These are phyloP conservation scores for Cinnamomum micranthum DNA, from an alignment of 164 flowering plant genomes.

Conservation along the genomic window DNA sequence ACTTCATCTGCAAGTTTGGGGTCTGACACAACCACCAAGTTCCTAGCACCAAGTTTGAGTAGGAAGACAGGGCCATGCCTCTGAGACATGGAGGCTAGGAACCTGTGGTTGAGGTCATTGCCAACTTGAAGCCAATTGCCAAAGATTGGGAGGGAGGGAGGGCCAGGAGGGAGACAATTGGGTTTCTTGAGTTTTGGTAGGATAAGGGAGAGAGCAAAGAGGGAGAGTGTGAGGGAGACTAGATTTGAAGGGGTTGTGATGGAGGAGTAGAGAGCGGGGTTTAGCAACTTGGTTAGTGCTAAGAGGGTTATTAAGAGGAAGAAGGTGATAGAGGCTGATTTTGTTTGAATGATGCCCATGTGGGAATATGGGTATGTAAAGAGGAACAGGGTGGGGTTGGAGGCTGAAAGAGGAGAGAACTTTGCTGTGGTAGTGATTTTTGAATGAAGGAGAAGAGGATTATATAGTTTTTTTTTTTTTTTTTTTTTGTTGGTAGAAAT, in stretches of 20 bases:
- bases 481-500: too few relatives aligned
- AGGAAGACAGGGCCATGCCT: conserved; percentile 47
- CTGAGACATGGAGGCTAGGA: conserved; percentile 38
- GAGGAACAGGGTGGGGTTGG: neutral
- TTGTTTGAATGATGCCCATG: neutral
- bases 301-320: conserved; percentile 2
- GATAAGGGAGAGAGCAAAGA: conserved; percentile 11
- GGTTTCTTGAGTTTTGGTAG: conserved; percentile 4
- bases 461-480: neutral
- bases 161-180: conserved; percentile 58
- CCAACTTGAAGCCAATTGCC: conserved; percentile 88
- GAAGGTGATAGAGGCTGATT: neutral
- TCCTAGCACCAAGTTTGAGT: conserved; percentile 51
- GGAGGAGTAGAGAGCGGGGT: conserved; percentile 6
- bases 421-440: too few relatives aligned
- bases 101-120: conserved; percentile 59
- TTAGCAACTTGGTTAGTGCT: conserved; percentile 2
- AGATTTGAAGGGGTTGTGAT: neutral
- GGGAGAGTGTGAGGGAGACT: neutral
- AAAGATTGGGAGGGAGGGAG: conserved; percentile 46
- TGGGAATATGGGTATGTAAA: neutral
- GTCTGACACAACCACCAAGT: conserved; percentile 54
- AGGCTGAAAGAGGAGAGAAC: too few relatives aligned
- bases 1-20: conserved; percentile 56
- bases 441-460: neutral